These are phyloP conservation scores for Miscanthus lutarioriparius DNA, from an alignment of 176 grass and related monocot genomes.

Conservation along the genomic window DNA sequence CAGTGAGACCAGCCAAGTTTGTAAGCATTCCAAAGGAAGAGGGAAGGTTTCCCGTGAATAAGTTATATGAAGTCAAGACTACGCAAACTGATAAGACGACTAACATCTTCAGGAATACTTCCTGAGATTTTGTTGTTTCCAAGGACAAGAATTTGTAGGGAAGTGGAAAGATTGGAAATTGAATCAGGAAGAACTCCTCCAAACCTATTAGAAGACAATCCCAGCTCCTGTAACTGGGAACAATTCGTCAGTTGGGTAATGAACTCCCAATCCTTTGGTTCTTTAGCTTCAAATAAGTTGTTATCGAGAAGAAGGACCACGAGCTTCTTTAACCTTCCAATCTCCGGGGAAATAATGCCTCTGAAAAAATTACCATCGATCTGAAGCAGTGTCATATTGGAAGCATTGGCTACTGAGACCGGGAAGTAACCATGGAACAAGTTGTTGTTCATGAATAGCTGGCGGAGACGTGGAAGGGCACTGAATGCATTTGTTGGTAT, in stretches of 20 bases:
- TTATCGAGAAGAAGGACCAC: not conserved
- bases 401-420: not conserved
- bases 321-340: not conserved
- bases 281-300: slow-evolving; percentile 6
- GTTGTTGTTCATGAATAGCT: not conserved
- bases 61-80: not conserved
- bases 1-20: not conserved
- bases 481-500: slow-evolving; percentile 21
- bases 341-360: not conserved
- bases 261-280: slow-evolving; percentile 28
- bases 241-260: slow-evolving; percentile 34
- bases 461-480: not conserved
- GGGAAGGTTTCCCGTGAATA: slow-evolving; percentile 43
- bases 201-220: not conserved
- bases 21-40: slow-evolving; percentile 32
- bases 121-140: slow-evolving; percentile 23
- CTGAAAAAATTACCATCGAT: not conserved
- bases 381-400: not conserved
- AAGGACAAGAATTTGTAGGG: not conserved
- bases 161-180: slow-evolving; percentile 33
- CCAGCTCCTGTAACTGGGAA: slow-evolving; percentile 5
- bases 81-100: slow-evolving; percentile 22
- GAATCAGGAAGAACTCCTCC: slow-evolving; percentile 19
- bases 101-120: slow-evolving; percentile 22
- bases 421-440: not conserved